Percentiles rank a stretch among this genome's conserved stretches.
Conservation (phyloP, 1,284 basidiomycete species). For the Puccinia hordei region DNA sequence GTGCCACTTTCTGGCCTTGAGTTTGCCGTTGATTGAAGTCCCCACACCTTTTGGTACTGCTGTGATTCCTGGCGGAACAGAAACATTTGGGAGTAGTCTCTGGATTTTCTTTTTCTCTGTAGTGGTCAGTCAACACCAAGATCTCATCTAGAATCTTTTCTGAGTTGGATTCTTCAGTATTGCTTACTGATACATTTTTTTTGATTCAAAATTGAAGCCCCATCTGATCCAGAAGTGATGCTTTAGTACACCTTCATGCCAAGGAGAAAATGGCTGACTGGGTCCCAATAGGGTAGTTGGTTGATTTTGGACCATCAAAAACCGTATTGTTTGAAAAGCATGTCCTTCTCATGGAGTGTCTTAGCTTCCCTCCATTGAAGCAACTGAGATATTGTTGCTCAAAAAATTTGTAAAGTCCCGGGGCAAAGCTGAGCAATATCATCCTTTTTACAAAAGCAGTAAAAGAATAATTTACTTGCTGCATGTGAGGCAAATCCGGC, state of each 20-base stretch:
- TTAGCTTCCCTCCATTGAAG: background rate
- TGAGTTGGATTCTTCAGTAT: background rate
- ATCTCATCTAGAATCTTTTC: no score
- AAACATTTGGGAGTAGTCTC: background rate
- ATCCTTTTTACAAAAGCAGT: background rate
- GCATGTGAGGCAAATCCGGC: constrained; percentile 17
- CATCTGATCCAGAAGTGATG: constrained; percentile 6
- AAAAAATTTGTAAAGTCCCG: background rate
- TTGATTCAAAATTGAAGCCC: background rate
- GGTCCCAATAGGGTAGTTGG: constrained; percentile 18
- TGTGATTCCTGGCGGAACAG: constrained; percentile 17
- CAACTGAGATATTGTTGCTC: background rate
- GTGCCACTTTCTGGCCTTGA: no score
- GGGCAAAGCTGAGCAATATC: background rate
- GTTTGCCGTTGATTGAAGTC: no score
- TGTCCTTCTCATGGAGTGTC: background rate
- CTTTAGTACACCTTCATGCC: constrained; percentile 19
- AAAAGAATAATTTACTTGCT: background rate
- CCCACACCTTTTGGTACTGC: background rate
- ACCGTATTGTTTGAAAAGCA: background rate
- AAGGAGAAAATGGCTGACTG: no score
- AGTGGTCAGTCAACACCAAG: no score
- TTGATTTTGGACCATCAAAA: constrained; percentile 19
- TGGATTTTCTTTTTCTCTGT: no score
- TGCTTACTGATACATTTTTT: background rate